phyloP scores from a whole-genome alignment of 495 filamentous ascomycete genomes.

The Arthonia radiata region DNA sequence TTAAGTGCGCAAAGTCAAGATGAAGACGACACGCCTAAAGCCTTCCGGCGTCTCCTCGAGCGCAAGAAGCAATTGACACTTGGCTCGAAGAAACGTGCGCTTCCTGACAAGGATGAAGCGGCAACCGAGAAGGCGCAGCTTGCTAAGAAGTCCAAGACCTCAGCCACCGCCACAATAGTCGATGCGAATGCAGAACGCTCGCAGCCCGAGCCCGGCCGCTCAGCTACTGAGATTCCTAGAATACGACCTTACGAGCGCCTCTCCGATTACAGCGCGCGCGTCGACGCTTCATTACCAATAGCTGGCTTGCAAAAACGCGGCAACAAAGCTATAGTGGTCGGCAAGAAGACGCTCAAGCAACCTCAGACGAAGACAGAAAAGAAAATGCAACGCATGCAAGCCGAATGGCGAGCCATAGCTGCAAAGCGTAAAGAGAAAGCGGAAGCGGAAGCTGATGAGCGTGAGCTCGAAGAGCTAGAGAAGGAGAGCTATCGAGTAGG shows the following conservation, averaged over 20 bases:
- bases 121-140: slow-evolving; percentile 2
- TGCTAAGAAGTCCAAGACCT: too few relatives aligned
- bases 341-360: slow-evolving; percentile 29
- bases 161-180: too few relatives aligned
- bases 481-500: too few relatives aligned
- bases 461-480: background rate
- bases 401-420: slow-evolving; percentile 55
- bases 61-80: slow-evolving; percentile 16
- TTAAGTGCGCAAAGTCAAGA: slow-evolving; percentile 14
- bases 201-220: too few relatives aligned
- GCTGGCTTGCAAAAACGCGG: slow-evolving; percentile 19
- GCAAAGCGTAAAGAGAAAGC: slow-evolving; percentile 19
- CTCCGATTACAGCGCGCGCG: slow-evolving; percentile 58
- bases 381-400: slow-evolving; percentile 56
- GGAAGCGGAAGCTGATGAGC: slow-evolving; percentile 12
- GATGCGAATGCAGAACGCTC: too few relatives aligned
- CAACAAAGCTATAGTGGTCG: slow-evolving; percentile 12
- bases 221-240: slow-evolving; percentile 21
- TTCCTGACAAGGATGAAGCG: slow-evolving; percentile 2
- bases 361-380: slow-evolving; percentile 53
- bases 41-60: slow-evolving; percentile 62
- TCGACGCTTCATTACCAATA: slow-evolving; percentile 66
- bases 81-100: background rate
- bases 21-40: slow-evolving; percentile 62
- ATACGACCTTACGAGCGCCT: slow-evolving; percentile 67